These are phyloP conservation scores for Penicillium roqueforti DNA, from an alignment of 495 filamentous ascomycete genomes.

Conservation along the genomic window DNA sequence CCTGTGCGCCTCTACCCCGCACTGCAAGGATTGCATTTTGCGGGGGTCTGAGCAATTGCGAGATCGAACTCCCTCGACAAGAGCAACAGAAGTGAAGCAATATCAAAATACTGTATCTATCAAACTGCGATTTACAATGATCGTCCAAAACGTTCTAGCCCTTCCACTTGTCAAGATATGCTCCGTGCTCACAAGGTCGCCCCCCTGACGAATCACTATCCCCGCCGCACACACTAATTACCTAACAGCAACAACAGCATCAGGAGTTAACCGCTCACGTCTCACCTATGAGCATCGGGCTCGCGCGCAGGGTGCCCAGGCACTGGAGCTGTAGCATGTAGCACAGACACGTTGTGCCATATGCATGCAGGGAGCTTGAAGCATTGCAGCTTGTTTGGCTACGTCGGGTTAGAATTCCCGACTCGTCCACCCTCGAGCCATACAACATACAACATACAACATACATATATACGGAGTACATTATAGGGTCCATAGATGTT, in stretches of 20 bases:
- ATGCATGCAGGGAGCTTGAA: constrained; percentile 4
- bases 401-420: background rate
- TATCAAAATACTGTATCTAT: background rate
- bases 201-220: constrained; percentile 28
- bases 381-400: constrained; percentile 1
- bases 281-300: constrained; percentile 1
- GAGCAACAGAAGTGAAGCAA: background rate
- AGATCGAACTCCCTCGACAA: background rate
- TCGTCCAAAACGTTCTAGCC: constrained; percentile 14
- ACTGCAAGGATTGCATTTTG: constrained; percentile 22
- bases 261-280: constrained; percentile 1
- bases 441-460: too few species aligned
- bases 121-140: background rate
- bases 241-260: constrained; percentile 28
- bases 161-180: constrained; percentile 29
- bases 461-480: too few species aligned
- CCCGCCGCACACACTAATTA: constrained; percentile 30
- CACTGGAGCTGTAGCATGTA: constrained; percentile 4
- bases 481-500: too few species aligned
- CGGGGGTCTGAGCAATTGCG: constrained; percentile 14
- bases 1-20: constrained; percentile 12
- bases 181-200: constrained; percentile 21
- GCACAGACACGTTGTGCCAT: constrained; percentile 1
- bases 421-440: background rate
- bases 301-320: constrained; percentile 1